A percentile compares a stretch with the other conserved stretches of the same genome.
These are phyloP conservation scores for Lachnellula hyalina DNA, from an alignment of 2,329 filamentous ascomycete genomes.

Conservation along the genomic window DNA sequence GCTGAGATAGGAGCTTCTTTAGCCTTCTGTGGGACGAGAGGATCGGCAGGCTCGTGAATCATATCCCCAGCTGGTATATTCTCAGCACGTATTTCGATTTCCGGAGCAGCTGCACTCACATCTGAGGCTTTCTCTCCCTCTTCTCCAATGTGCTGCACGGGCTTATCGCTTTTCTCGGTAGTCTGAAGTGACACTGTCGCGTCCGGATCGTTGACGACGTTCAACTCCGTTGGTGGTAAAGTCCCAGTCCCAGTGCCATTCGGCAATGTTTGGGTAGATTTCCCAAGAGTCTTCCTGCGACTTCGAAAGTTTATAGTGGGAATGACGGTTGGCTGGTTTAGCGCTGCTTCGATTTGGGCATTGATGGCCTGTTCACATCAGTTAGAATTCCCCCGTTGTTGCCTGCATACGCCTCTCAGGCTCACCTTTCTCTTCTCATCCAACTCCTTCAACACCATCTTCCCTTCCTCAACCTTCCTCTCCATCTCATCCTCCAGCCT, in stretches of 20 bases:
- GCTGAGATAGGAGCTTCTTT: background rate
- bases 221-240: background rate
- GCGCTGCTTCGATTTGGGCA: constrained; percentile 23
- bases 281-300: constrained; percentile 14
- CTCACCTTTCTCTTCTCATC: constrained; percentile 24
- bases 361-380: constrained; percentile 23
- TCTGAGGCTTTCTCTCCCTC: background rate
- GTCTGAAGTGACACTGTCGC: background rate
- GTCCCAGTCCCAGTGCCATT: background rate
- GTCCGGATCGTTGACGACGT: background rate
- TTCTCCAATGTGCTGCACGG: background rate
- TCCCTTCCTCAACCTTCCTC: constrained; percentile 20
- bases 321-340: constrained; percentile 23
- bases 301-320: constrained; percentile 22
- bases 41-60: background rate
- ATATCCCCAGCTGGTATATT: background rate
- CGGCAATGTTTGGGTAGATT: background rate
- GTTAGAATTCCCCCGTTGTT: background rate
- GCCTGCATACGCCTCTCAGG: background rate
- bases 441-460: constrained; percentile 18
- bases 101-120: background rate
- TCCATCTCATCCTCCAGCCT: constrained; percentile 27
- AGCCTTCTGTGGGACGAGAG: background rate
- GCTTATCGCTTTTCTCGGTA: background rate
- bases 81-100: background rate